Evolutionary conservation across 192 early-diverging fungal genomes (phyloP).

Genomic region (Backusella tarrabulga): DNA sequence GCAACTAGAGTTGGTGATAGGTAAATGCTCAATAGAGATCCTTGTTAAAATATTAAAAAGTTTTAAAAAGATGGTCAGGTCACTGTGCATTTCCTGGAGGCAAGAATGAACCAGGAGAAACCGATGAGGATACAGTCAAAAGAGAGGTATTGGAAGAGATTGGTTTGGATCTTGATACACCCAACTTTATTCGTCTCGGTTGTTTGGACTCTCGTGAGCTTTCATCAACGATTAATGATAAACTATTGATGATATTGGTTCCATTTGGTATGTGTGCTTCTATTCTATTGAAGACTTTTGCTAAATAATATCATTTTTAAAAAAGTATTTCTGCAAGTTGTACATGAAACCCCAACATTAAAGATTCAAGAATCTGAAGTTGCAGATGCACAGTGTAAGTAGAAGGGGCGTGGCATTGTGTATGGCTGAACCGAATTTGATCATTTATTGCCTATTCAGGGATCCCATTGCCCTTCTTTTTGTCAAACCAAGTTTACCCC

Average conservation of each 20-base stretch:
- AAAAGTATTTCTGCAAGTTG: constrained; percentile 30
- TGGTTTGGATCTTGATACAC: constrained; percentile 25
- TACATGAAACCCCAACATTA: constrained; percentile 28
- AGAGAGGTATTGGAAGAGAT: constrained; percentile 32
- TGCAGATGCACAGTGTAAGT: constrained; percentile 31
- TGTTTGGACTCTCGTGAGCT: constrained; percentile 29
- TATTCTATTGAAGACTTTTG: not conserved
- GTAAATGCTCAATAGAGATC: not conserved
- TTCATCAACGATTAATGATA: constrained; percentile 7
- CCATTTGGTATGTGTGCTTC: constrained; percentile 27
- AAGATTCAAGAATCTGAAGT: constrained; percentile 25
- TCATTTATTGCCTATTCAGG: constrained; percentile 11
- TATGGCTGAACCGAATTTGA: not conserved
- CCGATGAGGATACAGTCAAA: constrained; percentile 30
- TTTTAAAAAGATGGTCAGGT: constrained; percentile 24
- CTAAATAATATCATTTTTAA: not conserved
- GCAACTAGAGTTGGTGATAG: constrained; percentile 26
- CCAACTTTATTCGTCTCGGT: constrained; percentile 21
- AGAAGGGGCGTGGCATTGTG: not conserved
- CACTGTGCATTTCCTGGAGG: constrained; percentile 35
- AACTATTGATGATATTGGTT: constrained; percentile 32
- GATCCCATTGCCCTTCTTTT: constrained; percentile 32
- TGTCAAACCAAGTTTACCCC: constrained; percentile 8
- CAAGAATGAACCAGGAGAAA: constrained; percentile 29
- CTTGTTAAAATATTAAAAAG: not conserved